A percentile compares a stretch with the other conserved stretches of the same genome.
phyloP scores from a whole-genome alignment of 139 green algal genomes.

The Desmodesmus armatus region DNA sequence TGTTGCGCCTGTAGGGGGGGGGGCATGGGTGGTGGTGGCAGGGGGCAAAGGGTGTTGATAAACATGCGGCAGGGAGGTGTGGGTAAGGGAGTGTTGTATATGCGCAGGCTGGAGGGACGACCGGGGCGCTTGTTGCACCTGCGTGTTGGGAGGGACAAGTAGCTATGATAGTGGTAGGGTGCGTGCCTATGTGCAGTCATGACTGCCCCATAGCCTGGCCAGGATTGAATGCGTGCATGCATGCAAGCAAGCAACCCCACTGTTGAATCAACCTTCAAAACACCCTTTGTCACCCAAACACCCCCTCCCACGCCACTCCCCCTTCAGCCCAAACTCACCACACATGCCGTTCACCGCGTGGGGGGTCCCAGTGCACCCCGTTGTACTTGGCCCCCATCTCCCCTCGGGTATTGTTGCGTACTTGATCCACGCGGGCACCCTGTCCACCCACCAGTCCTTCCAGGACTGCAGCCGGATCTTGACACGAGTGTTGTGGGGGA shows the following conservation, averaged over 20 bases:
- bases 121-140: slow-evolving; percentile 73
- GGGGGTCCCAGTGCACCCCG: slow-evolving; percentile 94
- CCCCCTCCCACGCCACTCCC: too few relatives aligned
- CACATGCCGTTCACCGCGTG: slow-evolving; percentile 63
- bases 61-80: not conserved
- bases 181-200: not conserved
- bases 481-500: slow-evolving; percentile 81
- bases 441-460: slow-evolving; percentile 82
- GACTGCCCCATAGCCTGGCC: too few relatives aligned
- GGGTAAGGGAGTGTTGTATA: slow-evolving; percentile 74
- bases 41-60: not conserved
- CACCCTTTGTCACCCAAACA: too few relatives aligned
- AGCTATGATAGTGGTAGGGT: not conserved
- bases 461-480: slow-evolving; percentile 88
- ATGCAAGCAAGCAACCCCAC: too few relatives aligned
- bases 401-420: slow-evolving; percentile 76
- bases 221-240: too few relatives aligned
- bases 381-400: slow-evolving; percentile 93
- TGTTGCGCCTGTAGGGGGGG: slow-evolving; percentile 58
- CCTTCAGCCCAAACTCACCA: slow-evolving; percentile 53
- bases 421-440: slow-evolving; percentile 90
- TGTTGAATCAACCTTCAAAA: too few relatives aligned
- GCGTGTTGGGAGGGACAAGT: not conserved
- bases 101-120: slow-evolving; percentile 70
- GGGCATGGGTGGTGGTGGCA: not conserved